Conservation (phyloP, 768 basidiomycete species). For the Termitomyces sp. region DNA sequence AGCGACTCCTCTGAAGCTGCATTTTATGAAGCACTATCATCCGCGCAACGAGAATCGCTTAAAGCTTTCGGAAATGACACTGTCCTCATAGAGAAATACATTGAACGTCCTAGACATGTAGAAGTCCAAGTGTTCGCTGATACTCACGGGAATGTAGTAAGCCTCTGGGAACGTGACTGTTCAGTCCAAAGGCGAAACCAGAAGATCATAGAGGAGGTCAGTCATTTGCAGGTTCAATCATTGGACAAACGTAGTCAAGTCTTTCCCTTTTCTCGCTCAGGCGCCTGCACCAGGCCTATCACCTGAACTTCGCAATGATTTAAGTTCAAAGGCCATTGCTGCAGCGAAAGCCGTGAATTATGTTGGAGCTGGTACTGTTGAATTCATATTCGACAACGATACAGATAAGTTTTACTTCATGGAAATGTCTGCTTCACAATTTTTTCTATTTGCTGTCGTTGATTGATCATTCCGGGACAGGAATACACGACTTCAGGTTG, state of each 20-base stretch:
- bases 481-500: slow-evolving; percentile 84
- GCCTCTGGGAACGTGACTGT: slow-evolving; percentile 94
- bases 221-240: slow-evolving; percentile 1
- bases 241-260: background rate
- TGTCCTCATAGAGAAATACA: slow-evolving; percentile 87
- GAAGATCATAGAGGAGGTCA: slow-evolving; percentile 90
- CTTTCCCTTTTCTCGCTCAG: slow-evolving; percentile 28
- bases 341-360: slow-evolving; percentile 93
- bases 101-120: slow-evolving; percentile 82
- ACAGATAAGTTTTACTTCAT: slow-evolving; percentile 87
- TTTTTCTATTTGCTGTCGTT: background rate
- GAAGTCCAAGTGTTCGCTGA: slow-evolving; percentile 97
- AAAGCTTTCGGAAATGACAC: slow-evolving; percentile 87
- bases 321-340: slow-evolving; percentile 84
- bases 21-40: slow-evolving; percentile 75
- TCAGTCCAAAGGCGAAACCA: slow-evolving; percentile 91
- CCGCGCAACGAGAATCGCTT: slow-evolving; percentile 84
- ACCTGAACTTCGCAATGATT: slow-evolving; percentile 69
- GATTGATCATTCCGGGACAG: slow-evolving; percentile 26
- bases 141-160: slow-evolving; percentile 71
- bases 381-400: slow-evolving; percentile 95
- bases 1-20: slow-evolving; percentile 47
- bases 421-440: slow-evolving; percentile 72
- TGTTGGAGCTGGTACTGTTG: slow-evolving; percentile 90
- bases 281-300: slow-evolving; percentile 90